These are phyloP conservation scores for Nepenthes gracilis DNA, from an alignment of 148 eudicot genomes.

Conservation along the genomic window DNA sequence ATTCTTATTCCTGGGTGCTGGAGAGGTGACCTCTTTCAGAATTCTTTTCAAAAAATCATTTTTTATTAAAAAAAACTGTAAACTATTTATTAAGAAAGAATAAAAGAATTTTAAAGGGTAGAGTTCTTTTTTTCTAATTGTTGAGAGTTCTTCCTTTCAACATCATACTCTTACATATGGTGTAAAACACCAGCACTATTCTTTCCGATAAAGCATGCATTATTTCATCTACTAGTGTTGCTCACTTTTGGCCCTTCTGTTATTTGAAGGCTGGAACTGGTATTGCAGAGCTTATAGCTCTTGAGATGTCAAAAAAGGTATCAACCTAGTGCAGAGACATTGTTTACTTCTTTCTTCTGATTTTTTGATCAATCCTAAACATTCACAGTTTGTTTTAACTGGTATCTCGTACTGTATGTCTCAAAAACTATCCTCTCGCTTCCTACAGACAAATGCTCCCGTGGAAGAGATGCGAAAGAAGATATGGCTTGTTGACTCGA, in stretches of 20 bases:
- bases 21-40: conserved; percentile 41
- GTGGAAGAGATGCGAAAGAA: conserved; percentile 70
- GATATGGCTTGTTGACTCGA: conserved; percentile 97
- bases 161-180: no score
- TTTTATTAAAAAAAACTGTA: neutral
- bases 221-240: no score
- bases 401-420: neutral
- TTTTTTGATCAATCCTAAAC: neutral
- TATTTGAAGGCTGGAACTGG: conserved; percentile 85
- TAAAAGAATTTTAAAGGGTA: no score
- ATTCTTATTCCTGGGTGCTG: conserved; percentile 88
- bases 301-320: conserved; percentile 73
- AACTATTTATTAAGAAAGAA: no score
- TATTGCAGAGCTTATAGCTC: conserved; percentile 91
- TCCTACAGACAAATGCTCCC: conserved; percentile 44
- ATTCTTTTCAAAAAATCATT: neutral
- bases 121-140: no score
- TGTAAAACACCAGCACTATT: no score
- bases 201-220: no score
- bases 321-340: conserved; percentile 4
- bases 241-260: conserved; percentile 5
- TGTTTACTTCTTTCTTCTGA: neutral
- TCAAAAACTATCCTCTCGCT: neutral
- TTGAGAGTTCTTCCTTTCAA: no score
- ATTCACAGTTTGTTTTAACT: neutral